A percentile compares a stretch with the other conserved stretches of the same genome.
phyloP scores from a whole-genome alignment of 441 rosid genomes.

The Flueggea neowawraea region DNA sequence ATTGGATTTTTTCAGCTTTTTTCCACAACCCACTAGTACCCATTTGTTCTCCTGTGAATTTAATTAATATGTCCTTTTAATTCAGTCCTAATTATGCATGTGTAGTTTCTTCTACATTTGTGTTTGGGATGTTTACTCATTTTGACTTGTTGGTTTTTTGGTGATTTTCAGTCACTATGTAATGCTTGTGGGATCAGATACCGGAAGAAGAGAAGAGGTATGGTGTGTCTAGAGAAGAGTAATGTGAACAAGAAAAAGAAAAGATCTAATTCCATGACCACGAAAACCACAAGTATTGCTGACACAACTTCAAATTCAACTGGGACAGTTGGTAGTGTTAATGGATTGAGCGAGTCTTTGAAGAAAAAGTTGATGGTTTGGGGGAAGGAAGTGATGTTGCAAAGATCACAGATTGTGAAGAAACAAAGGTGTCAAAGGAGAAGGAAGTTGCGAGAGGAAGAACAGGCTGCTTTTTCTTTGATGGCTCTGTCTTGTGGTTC shows the following conservation, averaged over 20 bases:
- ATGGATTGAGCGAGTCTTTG: constrained; percentile 24
- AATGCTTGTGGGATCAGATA: constrained; percentile 94
- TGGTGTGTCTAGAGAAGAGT: constrained; percentile 22
- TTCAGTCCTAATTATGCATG: background rate
- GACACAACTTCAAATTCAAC: too few species aligned
- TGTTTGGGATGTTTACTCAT: background rate
- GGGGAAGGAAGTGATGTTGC: constrained; percentile 30
- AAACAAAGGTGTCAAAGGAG: constrained; percentile 63
- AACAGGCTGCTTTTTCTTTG: constrained; percentile 77
- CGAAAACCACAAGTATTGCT: background rate
- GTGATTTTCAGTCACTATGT: constrained; percentile 70
- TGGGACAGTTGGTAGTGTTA: background rate
- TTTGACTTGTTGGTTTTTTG: background rate
- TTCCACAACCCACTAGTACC: too few species aligned
- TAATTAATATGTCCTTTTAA: too few species aligned
- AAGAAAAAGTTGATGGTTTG: constrained; percentile 31
- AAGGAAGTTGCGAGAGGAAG: constrained; percentile 64
- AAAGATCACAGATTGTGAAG: constrained; percentile 38
- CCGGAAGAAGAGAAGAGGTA: constrained; percentile 53
- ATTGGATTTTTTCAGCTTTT: too few species aligned
- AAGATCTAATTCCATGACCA: constrained; percentile 4
- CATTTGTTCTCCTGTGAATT: too few species aligned
- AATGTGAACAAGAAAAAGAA: constrained; percentile 28
- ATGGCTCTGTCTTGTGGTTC: constrained; percentile 73
- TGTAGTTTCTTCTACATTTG: background rate